phyloP scores from a whole-genome alignment of 2,329 filamentous ascomycete genomes.

The Aspergillus sp. region DNA sequence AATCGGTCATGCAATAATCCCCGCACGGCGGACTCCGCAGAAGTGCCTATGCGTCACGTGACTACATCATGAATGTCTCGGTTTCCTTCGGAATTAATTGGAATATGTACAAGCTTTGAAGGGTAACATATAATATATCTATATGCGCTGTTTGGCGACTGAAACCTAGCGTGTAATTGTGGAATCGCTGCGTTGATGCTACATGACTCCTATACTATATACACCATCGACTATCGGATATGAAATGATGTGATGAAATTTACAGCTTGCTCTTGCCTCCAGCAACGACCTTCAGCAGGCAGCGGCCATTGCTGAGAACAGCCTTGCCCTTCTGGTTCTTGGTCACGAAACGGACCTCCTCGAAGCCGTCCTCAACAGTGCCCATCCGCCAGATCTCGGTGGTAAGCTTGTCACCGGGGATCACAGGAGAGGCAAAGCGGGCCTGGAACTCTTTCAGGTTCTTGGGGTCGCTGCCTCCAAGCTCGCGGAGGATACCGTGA shows the following conservation, averaged over 20 bases:
- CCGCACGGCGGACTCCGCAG: neutral
- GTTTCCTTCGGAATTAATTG: no score
- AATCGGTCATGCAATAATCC: neutral
- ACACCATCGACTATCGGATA: no score
- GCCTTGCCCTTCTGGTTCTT: conserved; percentile 78
- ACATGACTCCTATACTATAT: no score
- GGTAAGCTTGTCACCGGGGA: conserved; percentile 77
- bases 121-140: no score
- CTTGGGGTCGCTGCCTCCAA: conserved; percentile 74
- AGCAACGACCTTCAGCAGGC: conserved; percentile 65
- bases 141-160: no score
- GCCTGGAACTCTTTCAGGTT: conserved; percentile 89
- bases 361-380: conserved; percentile 60
- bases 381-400: conserved; percentile 81
- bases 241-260: conserved; percentile 12
- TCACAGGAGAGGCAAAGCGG: conserved; percentile 80
- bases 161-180: no score
- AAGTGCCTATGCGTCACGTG: neutral
- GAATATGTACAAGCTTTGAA: no score
- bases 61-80: no score
- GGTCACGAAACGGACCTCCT: conserved; percentile 80
- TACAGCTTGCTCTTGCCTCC: conserved; percentile 64
- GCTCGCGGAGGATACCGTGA: conserved; percentile 68
- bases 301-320: conserved; percentile 82
- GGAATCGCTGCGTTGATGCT: no score